These are phyloP conservation scores for Lathyrus aphaca DNA, from an alignment of 306 rosid species.

Conservation along the genomic window DNA sequence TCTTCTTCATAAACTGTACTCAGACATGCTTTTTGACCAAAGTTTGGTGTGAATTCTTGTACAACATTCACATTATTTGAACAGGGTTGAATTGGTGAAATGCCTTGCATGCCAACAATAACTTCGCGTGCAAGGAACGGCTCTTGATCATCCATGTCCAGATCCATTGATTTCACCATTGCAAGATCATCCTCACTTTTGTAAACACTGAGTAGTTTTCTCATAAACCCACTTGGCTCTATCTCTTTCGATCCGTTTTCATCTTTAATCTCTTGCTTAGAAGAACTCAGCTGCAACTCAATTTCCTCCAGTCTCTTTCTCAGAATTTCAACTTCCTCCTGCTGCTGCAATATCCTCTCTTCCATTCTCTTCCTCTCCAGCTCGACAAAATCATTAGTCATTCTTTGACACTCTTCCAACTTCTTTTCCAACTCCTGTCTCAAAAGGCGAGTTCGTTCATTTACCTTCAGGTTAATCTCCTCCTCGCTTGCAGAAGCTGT, in stretches of 20 bases:
- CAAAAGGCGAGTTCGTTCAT: constrained; percentile 62
- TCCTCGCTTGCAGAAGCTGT: constrained; percentile 66
- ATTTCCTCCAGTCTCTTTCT: constrained; percentile 84
- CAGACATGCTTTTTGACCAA: constrained; percentile 60
- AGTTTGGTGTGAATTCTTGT: constrained; percentile 52
- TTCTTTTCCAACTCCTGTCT: constrained; percentile 83
- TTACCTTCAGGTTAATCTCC: constrained; percentile 80
- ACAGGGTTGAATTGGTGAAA: constrained; percentile 42
- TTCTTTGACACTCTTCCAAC: constrained; percentile 87
- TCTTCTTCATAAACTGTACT: constrained; percentile 91
- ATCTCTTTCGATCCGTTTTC: constrained; percentile 52
- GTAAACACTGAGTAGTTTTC: constrained; percentile 69
- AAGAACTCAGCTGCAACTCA: constrained; percentile 61
- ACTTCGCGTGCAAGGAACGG: constrained; percentile 59
- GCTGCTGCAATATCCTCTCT: constrained; percentile 82
- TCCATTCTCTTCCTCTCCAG: constrained; percentile 95
- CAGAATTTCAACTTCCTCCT: constrained; percentile 85
- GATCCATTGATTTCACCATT: constrained; percentile 96
- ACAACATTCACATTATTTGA: constrained; percentile 39
- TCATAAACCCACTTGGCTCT: constrained; percentile 70
- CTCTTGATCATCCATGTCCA: constrained; percentile 96
- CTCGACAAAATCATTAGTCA: constrained; percentile 87
- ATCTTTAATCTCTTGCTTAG: constrained; percentile 48
- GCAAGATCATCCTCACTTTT: constrained; percentile 71
- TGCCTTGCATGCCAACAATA: constrained; percentile 50